These are phyloP conservation scores for Aspergillus taichungensis DNA, from an alignment of 495 filamentous ascomycete genomes.

Conservation along the genomic window DNA sequence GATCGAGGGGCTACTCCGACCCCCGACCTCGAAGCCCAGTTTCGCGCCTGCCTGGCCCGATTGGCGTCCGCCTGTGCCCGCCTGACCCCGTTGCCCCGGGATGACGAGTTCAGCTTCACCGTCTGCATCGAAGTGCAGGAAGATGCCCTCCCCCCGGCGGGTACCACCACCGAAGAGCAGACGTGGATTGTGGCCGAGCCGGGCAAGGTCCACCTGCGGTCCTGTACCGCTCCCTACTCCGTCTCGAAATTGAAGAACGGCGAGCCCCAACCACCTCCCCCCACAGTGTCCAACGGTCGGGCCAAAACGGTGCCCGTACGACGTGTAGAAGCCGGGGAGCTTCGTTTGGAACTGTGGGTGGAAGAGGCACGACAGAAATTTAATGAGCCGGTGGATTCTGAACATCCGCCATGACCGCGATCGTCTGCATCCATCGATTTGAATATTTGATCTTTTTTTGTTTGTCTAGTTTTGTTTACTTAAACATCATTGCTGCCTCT, in stretches of 20 bases:
- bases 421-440: constrained; percentile 5
- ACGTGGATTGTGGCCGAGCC: constrained; percentile 48
- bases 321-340: constrained; percentile 45
- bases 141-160: constrained; percentile 65
- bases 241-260: constrained; percentile 35
- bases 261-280: constrained; percentile 29
- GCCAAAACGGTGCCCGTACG: constrained; percentile 46
- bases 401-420: constrained; percentile 28
- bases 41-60: constrained; percentile 49
- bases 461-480: constrained; percentile 16
- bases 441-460: constrained; percentile 3
- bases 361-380: constrained; percentile 50
- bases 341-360: constrained; percentile 47
- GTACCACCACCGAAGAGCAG: constrained; percentile 45
- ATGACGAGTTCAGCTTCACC: constrained; percentile 70
- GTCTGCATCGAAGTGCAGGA: constrained; percentile 77
- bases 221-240: constrained; percentile 38
- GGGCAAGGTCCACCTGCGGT: constrained; percentile 36
- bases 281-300: constrained; percentile 34
- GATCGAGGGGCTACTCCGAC: constrained; percentile 26
- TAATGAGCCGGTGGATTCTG: constrained; percentile 39
- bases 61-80: constrained; percentile 46
- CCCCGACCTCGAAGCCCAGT: constrained; percentile 63
- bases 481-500: constrained; percentile 1
- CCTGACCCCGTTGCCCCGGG: constrained; percentile 55